A percentile compares a stretch with the other conserved stretches of the same genome.
These are phyloP conservation scores for Stromatinia cepivora DNA, from an alignment of 2,329 filamentous ascomycete species.

Conservation along the genomic window DNA sequence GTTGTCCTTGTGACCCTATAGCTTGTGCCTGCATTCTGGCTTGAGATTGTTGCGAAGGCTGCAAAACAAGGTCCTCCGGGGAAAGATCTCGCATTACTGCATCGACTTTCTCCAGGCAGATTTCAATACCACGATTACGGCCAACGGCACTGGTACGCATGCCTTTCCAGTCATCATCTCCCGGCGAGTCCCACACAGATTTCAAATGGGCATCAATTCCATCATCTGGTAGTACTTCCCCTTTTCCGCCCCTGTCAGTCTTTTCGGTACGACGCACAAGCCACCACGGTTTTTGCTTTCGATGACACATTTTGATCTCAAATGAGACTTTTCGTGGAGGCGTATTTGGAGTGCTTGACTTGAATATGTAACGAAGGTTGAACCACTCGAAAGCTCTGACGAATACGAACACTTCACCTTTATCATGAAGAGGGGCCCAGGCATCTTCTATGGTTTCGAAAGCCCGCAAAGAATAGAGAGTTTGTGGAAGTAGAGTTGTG, in stretches of 20 bases:
- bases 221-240: slow-evolving; percentile 31
- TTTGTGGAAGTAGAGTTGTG: slow-evolving; percentile 56
- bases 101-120: slow-evolving; percentile 35
- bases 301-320: slow-evolving; percentile 52
- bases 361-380: slow-evolving; percentile 54
- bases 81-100: slow-evolving; percentile 33
- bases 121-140: slow-evolving; percentile 45
- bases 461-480: slow-evolving; percentile 64
- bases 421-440: slow-evolving; percentile 48
- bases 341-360: slow-evolving; percentile 33
- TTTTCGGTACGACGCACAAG: slow-evolving; percentile 33
- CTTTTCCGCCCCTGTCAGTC: slow-evolving; percentile 33
- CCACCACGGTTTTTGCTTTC: slow-evolving; percentile 47
- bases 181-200: slow-evolving; percentile 49
- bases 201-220: slow-evolving; percentile 46
- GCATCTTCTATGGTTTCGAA: slow-evolving; percentile 60
- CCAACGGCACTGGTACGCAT: slow-evolving; percentile 51
- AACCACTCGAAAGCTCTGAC: slow-evolving; percentile 59
- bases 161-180: slow-evolving; percentile 49
- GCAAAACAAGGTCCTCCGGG: slow-evolving; percentile 5
- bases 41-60: slow-evolving; percentile 17
- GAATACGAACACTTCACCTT: slow-evolving; percentile 53
- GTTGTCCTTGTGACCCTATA: slow-evolving; percentile 8
- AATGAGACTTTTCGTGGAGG: slow-evolving; percentile 48
- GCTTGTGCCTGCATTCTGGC: slow-evolving; percentile 15